Conservation (phyloP, 768 basidiomycete genomes). For the Dendrothele bispora region DNA sequence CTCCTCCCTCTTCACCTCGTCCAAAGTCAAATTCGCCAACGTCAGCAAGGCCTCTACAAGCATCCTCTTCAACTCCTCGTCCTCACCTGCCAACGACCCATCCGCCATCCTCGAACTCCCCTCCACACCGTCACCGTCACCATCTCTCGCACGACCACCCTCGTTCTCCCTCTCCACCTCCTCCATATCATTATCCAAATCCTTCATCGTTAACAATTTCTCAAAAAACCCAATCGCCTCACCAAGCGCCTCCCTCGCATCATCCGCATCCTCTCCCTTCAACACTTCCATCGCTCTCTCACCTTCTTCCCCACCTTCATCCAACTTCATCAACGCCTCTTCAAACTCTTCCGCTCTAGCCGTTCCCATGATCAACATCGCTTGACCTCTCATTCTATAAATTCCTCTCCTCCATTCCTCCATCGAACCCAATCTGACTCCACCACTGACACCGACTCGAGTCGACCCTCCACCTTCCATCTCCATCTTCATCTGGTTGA, state of each 20-base stretch:
- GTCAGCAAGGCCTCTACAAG: slow-evolving; percentile 58
- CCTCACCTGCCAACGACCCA: background rate
- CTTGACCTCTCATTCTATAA: slow-evolving; percentile 48
- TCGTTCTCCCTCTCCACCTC: slow-evolving; percentile 8
- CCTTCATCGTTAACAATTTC: slow-evolving; percentile 21
- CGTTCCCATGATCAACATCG: slow-evolving; percentile 57
- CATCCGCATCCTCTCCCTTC: slow-evolving; percentile 48
- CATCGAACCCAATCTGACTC: too few species aligned
- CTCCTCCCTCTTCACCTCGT: slow-evolving; percentile 46
- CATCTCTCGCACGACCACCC: slow-evolving; percentile 12
- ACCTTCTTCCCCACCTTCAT: too few species aligned
- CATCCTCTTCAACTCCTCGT: slow-evolving; percentile 18
- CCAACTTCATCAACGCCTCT: slow-evolving; percentile 42
- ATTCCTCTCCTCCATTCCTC: slow-evolving; percentile 50
- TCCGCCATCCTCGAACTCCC: background rate
- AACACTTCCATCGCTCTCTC: too few species aligned
- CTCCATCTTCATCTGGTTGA: slow-evolving; percentile 66
- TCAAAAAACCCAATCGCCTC: slow-evolving; percentile 46
- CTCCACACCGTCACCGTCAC: slow-evolving; percentile 32
- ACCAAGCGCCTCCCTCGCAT: slow-evolving; percentile 51
- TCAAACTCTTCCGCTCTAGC: slow-evolving; percentile 54
- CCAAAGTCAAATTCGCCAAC: slow-evolving; percentile 57
- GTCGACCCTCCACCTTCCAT: too few species aligned
- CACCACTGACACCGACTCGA: too few species aligned
- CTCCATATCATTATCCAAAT: slow-evolving; percentile 19